A percentile compares a stretch with the other conserved stretches of the same genome.
These are phyloP conservation scores for Penicillium digitatum DNA, from an alignment of 2,329 filamentous ascomycete species.

Conservation along the genomic window DNA sequence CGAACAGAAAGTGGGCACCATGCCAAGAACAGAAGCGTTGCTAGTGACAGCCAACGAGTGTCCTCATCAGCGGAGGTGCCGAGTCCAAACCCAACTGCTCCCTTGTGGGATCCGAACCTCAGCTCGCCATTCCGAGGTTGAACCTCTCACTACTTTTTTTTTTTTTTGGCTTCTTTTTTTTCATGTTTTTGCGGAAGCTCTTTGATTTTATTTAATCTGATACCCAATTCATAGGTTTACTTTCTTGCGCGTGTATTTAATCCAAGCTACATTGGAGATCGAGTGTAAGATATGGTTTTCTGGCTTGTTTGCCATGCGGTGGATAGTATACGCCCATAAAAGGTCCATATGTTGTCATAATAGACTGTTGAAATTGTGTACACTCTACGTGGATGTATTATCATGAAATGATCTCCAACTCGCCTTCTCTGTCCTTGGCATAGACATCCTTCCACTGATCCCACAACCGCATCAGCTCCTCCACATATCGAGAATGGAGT, in stretches of 20 bases:
- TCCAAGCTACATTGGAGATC: not conserved
- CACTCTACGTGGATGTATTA: not conserved
- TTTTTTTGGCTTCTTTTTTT: conserved; percentile 19
- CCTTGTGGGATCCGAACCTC: conserved; percentile 18
- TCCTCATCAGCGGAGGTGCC: conserved; percentile 29
- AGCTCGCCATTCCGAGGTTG: conserved; percentile 11
- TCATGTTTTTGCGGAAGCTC: conserved; percentile 11
- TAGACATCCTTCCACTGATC: conserved; percentile 47
- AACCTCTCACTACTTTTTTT: conserved; percentile 11
- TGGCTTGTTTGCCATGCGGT: not conserved
- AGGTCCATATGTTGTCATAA: not conserved
- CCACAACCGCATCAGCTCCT: conserved; percentile 51
- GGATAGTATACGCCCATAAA: conserved; percentile 2
- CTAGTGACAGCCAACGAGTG: conserved; percentile 39
- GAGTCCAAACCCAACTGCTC: conserved; percentile 25
- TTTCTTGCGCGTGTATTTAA: conserved; percentile 15
- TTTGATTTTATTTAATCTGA: conserved; percentile 21
- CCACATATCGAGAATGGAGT: conserved; percentile 73
- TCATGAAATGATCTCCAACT: conserved; percentile 45
- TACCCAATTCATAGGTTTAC: conserved; percentile 21
- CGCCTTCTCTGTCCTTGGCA: conserved; percentile 41
- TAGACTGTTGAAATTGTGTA: not conserved
- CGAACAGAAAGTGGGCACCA: conserved; percentile 73
- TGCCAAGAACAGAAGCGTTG: conserved; percentile 60
- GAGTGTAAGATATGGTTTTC: conserved; percentile 2